Evolutionary conservation across 192 early-diverging fungal genomes (phyloP), one percentile per base, ranked within the genome.

Genomic region (Coemansia javaensis): DNA sequence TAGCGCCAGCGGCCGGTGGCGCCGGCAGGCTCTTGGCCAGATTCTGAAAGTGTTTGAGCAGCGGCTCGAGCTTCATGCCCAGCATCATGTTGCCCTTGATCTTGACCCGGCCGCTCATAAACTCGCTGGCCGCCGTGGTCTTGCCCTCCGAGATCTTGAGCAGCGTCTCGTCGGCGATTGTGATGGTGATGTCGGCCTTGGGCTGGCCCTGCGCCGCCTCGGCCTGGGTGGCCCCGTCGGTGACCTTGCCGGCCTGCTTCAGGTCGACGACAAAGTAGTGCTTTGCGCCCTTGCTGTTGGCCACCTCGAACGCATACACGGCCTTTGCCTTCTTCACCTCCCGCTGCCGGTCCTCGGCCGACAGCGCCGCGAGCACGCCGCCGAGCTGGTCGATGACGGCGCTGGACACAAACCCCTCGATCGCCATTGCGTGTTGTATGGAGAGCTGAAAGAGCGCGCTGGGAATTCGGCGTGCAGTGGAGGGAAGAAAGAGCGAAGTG

Each of bases 41-140:
- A 28, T 58, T 66, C 62, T 76, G 67, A 56, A 81, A 66, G 37
- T 58, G 54, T 54, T 82, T 77, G 42, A 86, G 81, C 40, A 87
- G 66, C 17, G 71, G 53, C 54, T 89, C 81, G 17, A 86, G 77
- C 75, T 85, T 89, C 59, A 81, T 81, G 32, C 81, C 82, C 40
- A 87, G 62, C 81, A 85, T 84, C 75, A 85, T 80, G 39, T 85
- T 79, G 40, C 85, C 85, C 66, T 83, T 84, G 47, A 83, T 75
- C 77, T 94, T 96, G 59, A 90, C 77, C 64, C 93, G 93, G 48
- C 94, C 90, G 48, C 77, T 68, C 89, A 94, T 90, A 74, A 90
- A 96, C 62, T 88, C 83, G 75, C 89, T 91, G 66, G 92, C 90
- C 11, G 86, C 85, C 41, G 89, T 92, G 31, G 87, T 67, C 70